Base-by-base conservation (phyloP, 2,329 filamentous ascomycete genomes). In the Arachnomyces sp. region DNA sequence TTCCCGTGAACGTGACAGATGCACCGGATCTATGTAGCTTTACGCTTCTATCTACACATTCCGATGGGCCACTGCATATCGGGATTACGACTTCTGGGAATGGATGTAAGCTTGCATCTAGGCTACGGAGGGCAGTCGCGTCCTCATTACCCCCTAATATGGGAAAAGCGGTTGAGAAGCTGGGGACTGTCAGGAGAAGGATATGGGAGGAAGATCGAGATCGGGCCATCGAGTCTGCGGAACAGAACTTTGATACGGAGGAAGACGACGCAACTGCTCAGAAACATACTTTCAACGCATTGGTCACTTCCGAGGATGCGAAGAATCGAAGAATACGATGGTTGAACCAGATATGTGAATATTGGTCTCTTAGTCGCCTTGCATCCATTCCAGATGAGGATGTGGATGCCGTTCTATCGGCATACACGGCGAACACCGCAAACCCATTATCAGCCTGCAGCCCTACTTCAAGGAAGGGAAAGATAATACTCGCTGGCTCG, bases 291-390 rank as follows among this genome's bases (percentile, higher is more conserved):
- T 95, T 98, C 63, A 98, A 98, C 61, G 79, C 76, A 45, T 71
- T 98, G 3, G 74, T 96, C 5, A 77, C 59, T 36, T 44, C 73
- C 0, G 81, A 85, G 34, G 78, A 81, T 33, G 77, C 79, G 12
- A 87, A 87, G 57, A 88, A 77, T 15, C 73, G 90, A 44, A 76
- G 92, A 38, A 89, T 94, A 71, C 77, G 92, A 43, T 98, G 92
- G 92, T 71, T 98, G 1, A 79, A 84, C 14, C 92, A 98, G 59
- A 87, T 98, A 38, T 98, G 92, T 72, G 92, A 98, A 68, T 98
- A 98, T 65, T 98, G 92, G 92, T 89, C 92, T 1, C 72, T 98
- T 17, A 81, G 80, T 47, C 78, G 84, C 13, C 74, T 98, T 1
- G 87, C 88, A 6, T 72, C 74, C 31, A 82, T 96, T 47, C 82